Evolutionary conservation across 768 basidiomycete genomes (phyloP).

Genomic region (Clathrus columnatus): DNA sequence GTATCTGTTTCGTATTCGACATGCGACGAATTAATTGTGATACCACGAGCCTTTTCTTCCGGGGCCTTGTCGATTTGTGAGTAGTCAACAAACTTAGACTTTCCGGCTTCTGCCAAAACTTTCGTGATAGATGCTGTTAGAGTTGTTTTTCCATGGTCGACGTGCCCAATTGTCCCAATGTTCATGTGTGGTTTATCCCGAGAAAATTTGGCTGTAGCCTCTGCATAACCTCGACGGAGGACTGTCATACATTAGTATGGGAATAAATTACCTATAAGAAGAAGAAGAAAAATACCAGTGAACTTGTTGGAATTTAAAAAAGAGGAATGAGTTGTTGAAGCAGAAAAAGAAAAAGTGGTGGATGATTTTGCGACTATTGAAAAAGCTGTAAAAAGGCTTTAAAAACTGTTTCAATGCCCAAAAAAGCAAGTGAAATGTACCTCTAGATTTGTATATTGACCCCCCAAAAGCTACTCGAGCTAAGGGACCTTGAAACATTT

Average conservation of each 20-base stretch:
- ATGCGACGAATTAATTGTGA: constrained; percentile 98
- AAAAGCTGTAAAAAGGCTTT: not conserved
- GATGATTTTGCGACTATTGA: constrained; percentile 35
- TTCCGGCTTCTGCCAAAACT: constrained; percentile 69
- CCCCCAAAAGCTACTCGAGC: too few species aligned
- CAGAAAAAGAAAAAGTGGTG: constrained; percentile 27
- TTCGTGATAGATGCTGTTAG: constrained; percentile 95
- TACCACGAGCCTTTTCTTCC: constrained; percentile 98
- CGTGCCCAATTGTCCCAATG: constrained; percentile 94
- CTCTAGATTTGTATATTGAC: not conserved
- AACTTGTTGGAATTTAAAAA: constrained; percentile 15
- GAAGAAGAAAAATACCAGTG: constrained; percentile 5
- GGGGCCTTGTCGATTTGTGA: constrained; percentile 97
- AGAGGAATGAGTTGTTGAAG: not conserved
- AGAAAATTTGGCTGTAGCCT: constrained; percentile 48
- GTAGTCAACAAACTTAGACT: constrained; percentile 88
- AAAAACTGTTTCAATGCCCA: not conserved
- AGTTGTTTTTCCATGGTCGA: constrained; percentile 98
- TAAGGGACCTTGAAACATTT: too few species aligned
- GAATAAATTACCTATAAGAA: not conserved
- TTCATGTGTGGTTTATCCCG: constrained; percentile 89
- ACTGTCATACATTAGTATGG: constrained; percentile 25
- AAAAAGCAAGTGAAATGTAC: not conserved
- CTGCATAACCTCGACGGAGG: constrained; percentile 65
- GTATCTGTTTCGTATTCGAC: constrained; percentile 92